These are phyloP conservation scores for Solanum sparsipilum DNA, from an alignment of 257 asterid genomes.

Conservation along the genomic window DNA sequence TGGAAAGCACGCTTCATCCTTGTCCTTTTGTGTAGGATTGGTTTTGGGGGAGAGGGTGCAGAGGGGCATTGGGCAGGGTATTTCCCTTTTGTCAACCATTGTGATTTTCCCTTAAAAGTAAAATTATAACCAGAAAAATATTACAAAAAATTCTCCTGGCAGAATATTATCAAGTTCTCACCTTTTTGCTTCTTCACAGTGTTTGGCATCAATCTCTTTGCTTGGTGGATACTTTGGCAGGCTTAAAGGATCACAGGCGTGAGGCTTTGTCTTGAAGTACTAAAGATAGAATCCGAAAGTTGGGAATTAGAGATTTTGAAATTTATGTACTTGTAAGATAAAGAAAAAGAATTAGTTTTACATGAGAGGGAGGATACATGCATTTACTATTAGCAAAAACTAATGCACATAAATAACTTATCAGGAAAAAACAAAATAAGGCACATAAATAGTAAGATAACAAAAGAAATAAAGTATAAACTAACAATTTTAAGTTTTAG, in stretches of 20 bases:
- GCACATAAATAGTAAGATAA: not conserved
- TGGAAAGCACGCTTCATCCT: not conserved
- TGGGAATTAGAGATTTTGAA: not conserved
- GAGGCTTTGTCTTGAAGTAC: constrained; percentile 89
- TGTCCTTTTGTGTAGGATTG: not conserved
- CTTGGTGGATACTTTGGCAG: constrained; percentile 92
- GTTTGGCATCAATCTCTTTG: constrained; percentile 90
- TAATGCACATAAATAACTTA: not conserved
- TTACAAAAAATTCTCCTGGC: not conserved
- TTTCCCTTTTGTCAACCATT: not conserved
- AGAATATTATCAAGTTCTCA: constrained; percentile 4
- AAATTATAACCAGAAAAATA: not conserved
- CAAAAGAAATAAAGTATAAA: not conserved
- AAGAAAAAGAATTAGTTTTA: not conserved
- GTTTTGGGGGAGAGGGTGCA: not conserved
- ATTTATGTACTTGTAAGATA: not conserved
- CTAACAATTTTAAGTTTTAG: not conserved
- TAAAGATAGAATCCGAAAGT: constrained; percentile 12
- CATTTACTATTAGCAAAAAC: not conserved
- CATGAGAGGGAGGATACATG: not conserved
- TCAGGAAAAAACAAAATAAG: not conserved
- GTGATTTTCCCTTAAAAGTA: not conserved
- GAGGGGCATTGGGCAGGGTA: not conserved
- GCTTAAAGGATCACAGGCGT: constrained; percentile 89
- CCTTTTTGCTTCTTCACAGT: constrained; percentile 72